Percentiles rank a stretch among this genome's conserved stretches.
Evolutionary conservation across 768 basidiomycete genomes (phyloP).

Genomic region (Cubamyces lactineus): DNA sequence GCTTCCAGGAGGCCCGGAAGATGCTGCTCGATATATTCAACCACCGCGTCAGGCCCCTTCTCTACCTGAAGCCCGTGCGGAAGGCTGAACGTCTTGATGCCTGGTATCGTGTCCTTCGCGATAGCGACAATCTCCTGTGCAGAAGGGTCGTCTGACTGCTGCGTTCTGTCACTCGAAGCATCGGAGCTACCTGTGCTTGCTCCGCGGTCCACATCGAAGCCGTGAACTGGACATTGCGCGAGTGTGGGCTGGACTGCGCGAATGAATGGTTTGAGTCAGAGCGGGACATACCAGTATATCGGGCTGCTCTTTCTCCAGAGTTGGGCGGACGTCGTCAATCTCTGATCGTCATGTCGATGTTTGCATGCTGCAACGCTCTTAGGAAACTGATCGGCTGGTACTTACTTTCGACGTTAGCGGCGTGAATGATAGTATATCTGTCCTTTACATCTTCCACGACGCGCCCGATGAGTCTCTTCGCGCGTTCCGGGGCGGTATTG

Average conservation of each 20-base stretch:
- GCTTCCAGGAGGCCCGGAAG: slow-evolving; percentile 21
- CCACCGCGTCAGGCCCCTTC: slow-evolving; percentile 27
- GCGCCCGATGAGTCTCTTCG: slow-evolving; percentile 24
- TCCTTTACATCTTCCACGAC: slow-evolving; percentile 28
- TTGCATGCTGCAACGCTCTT: no score
- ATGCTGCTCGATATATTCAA: slow-evolving; percentile 26
- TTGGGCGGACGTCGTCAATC: slow-evolving; percentile 23
- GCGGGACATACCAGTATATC: slow-evolving; percentile 19
- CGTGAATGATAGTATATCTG: slow-evolving; percentile 22
- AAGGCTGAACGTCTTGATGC: slow-evolving; percentile 26
- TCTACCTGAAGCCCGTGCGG: slow-evolving; percentile 25
- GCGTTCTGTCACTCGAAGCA: not conserved
- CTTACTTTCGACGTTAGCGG: slow-evolving; percentile 25
- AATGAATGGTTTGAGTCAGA: no score
- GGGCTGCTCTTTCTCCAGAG: slow-evolving; percentile 19
- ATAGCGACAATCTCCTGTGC: slow-evolving; percentile 25
- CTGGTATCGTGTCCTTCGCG: slow-evolving; percentile 21
- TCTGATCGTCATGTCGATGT: not conserved
- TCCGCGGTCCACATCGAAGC: slow-evolving; percentile 30
- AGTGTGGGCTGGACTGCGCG: no score
- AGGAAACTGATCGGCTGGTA: not conserved
- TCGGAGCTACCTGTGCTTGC: slow-evolving; percentile 20
- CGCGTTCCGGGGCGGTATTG: slow-evolving; percentile 28
- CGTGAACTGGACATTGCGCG: slow-evolving; percentile 13
- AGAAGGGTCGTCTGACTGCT: not conserved